Base-by-base conservation (phyloP, 345 rosid species). In the Carallia brachiata region DNA sequence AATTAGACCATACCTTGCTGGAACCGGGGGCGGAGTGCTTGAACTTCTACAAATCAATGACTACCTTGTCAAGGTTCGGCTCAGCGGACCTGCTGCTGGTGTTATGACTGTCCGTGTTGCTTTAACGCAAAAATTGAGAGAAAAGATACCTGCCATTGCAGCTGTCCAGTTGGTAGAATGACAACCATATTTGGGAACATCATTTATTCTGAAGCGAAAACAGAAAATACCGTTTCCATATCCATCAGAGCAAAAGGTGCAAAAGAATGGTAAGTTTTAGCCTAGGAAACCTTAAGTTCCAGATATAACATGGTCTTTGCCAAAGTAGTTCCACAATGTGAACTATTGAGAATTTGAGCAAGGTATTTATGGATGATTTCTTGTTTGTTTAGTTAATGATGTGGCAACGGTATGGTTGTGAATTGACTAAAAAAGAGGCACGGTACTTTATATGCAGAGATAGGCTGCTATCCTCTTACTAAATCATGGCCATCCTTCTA, bases 31-130 rank as follows among this genome's bases (percentile, higher is more conserved):
- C 57, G 98, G 96, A 23, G 80, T 78, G 27, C 92, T 91, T 44
- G 97, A 91, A 77, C 87, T 95, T 63, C 80, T 83, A 67, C 73
- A 86, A 76, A 95, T 92, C 4, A 70, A 89, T 75, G 96, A 82
- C 52, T 86, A 87, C 30, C 73, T 90, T 8, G 89, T 88, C 37
- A 83, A 82, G 80, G 88, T 94, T 59, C 72, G 88, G 75, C 90
- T 94, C 13, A 83, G 86, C 32, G 96, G 98, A 6, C 96, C 95
- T 66, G 97, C 97, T 59, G 98, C 97, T 30, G 84, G 78, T 36
- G 97, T 94, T 30, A 90, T 87, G 95, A 94, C 98, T 0, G 96
- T 91, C 23, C 95, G 96, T 19, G 93, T 94, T 10, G 97, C 97
- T 48, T 65, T 91, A 67, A 88, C 90, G n/a, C 97, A 94, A 66